Base-by-base conservation (phyloP, 164 flowering plant genomes). In the Litsea cubeba region DNA sequence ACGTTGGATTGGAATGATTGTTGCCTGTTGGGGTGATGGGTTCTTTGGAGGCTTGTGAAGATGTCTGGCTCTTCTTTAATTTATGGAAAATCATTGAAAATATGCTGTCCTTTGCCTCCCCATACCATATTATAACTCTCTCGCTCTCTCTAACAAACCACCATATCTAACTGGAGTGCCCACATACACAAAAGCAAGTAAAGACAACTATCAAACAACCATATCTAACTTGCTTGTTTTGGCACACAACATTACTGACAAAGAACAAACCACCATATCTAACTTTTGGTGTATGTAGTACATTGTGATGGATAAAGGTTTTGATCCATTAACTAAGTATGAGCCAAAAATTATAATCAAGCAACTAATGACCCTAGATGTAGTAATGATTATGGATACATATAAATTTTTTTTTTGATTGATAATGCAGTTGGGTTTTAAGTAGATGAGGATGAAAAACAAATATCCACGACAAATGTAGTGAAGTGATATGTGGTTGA, bases 1-100 rank as follows among this genome's bases (percentile, higher is more conserved):
- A 54, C 46, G 72, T 51, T 69, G 71, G 60, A 51, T 51, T 23
- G 30, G 66, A 68, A 46, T 68, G 72, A 62, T 57, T 35, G 58
- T 65, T 26, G 22, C n/a, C n/a, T n/a, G n/a, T n/a, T n/a, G 22
- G 35, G 70, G 0, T 17, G n/a, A n/a, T 58, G 62, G n/a, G 14
- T 1, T 14, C 26, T n/a, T 71, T 57, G 30, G 62, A 32, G 18
- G 60, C 54, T 66, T 50, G 28, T 35, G 62, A 68, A 25, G 28
- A 11, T 57, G 60, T 17, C 68, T 24, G 14, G 24, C 0, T 63
- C n/a, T 50, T 62, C 3, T 40, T 72, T 25, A 49, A 17, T 65
- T 67, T 68, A 68, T 25, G 11, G 30, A 1, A 49, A 57, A 74
- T 23, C 58, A 68, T 67, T 75, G 35, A 46, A 23, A 62, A 18